phyloP scores from a whole-genome alignment of 805 yeast species.

The Metschnikowia shivogae region DNA sequence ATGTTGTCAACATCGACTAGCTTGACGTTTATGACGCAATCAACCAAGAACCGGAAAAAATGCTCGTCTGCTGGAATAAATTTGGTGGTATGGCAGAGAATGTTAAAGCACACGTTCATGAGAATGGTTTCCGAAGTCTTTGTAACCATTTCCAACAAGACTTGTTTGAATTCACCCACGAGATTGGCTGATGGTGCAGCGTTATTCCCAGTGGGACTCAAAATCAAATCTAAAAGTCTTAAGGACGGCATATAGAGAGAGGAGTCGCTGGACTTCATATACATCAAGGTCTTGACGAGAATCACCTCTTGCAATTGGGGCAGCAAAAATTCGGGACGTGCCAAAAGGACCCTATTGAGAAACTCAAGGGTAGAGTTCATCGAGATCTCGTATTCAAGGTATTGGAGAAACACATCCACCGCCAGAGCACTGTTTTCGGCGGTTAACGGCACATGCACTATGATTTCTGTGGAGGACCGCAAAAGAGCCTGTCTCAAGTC shows the following conservation, averaged over 20 bases:
- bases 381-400: constrained; percentile 26
- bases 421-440: constrained; percentile 9
- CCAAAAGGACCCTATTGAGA: constrained; percentile 18
- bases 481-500: constrained; percentile 28
- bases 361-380: constrained; percentile 25
- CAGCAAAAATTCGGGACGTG: constrained; percentile 12
- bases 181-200: constrained; percentile 2
- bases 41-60: constrained; percentile 7
- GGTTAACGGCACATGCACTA: constrained; percentile 10
- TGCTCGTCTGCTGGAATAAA: constrained; percentile 7
- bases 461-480: constrained; percentile 22
- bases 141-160: constrained; percentile 10
- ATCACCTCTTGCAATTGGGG: constrained; percentile 16
- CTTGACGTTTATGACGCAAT: constrained; percentile 15
- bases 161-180: constrained; percentile 1
- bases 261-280: constrained; percentile 28
- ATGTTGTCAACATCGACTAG: constrained; percentile 19
- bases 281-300: constrained; percentile 18
- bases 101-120: constrained; percentile 8
- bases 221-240: constrained; percentile 15
- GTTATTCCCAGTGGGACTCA: constrained; percentile 1
- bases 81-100: constrained; percentile 11
- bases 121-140: constrained; percentile 10
- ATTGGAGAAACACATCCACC: constrained; percentile 18
- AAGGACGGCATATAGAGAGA: constrained; percentile 22